These are phyloP conservation scores for Orychophragmus violaceus DNA, from an alignment of 345 rosid genomes.

Conservation along the genomic window DNA sequence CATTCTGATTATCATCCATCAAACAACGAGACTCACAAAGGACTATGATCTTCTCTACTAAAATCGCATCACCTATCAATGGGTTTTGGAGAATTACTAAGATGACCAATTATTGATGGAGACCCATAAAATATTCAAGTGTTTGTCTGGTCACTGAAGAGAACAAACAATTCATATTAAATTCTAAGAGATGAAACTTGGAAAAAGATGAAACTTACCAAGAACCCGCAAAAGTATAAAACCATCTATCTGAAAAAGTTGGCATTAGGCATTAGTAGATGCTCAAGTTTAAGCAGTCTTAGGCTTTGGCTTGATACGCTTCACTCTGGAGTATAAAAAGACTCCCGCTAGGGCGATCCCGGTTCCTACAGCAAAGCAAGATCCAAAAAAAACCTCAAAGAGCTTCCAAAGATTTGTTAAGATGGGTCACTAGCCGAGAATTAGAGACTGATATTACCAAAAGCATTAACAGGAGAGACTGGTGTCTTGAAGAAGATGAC, in stretches of 20 bases:
- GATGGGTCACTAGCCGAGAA: too few species aligned
- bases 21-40: too few species aligned
- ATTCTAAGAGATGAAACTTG: too few species aligned
- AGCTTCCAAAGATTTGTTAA: slow-evolving; percentile 7
- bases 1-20: too few species aligned
- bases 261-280: slow-evolving; percentile 7
- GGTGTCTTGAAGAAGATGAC: slow-evolving; percentile 85
- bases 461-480: slow-evolving; percentile 69
- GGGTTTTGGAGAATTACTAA: too few species aligned
- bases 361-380: slow-evolving; percentile 55
- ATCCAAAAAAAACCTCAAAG: slow-evolving; percentile 14
- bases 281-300: slow-evolving; percentile 50
- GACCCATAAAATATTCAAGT: background rate
- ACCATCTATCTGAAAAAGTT: slow-evolving; percentile 18
- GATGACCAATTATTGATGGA: background rate
- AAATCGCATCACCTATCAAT: too few species aligned
- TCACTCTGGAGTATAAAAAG: slow-evolving; percentile 90
- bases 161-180: background rate
- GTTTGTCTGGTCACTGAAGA: background rate
- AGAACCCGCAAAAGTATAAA: slow-evolving; percentile 17
- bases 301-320: slow-evolving; percentile 80
- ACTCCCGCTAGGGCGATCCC: slow-evolving; percentile 95
- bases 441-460: slow-evolving; percentile 58
- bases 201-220: slow-evolving; percentile 10
- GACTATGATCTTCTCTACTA: too few species aligned